Evolutionary conservation across 2,329 filamentous ascomycete species (phyloP).

Genomic region (Hymenoscyphus occultus): DNA sequence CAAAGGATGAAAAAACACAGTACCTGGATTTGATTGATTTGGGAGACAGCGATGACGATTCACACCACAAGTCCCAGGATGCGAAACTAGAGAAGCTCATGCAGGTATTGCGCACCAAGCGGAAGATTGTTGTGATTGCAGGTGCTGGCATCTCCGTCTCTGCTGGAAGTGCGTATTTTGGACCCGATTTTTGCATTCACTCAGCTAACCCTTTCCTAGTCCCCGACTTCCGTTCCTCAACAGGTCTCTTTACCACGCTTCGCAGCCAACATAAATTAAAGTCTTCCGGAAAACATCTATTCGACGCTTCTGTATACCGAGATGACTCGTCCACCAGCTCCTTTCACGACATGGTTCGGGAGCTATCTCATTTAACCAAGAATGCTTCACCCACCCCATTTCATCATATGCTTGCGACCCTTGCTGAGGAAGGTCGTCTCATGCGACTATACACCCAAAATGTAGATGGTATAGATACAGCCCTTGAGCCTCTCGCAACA

Average conservation of each 20-base stretch:
- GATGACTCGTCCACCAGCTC: constrained; percentile 83
- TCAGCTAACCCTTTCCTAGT: constrained; percentile 48
- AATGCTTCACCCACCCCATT: constrained; percentile 80
- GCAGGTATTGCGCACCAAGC: constrained; percentile 76
- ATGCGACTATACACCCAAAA: constrained; percentile 95
- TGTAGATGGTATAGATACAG: constrained; percentile 90
- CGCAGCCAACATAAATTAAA: constrained; percentile 87
- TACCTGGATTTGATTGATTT: constrained; percentile 66
- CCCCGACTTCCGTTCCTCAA: constrained; percentile 91
- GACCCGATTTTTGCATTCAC: constrained; percentile 14
- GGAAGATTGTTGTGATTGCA: constrained; percentile 95
- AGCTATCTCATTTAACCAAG: constrained; percentile 75
- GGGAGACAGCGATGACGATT: constrained; percentile 45
- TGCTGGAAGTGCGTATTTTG: constrained; percentile 70
- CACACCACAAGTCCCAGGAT: constrained; percentile 53
- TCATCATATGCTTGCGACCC: constrained; percentile 87
- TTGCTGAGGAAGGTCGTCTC: constrained; percentile 82
- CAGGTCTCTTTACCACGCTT: constrained; percentile 82
- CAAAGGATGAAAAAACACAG: constrained; percentile 73
- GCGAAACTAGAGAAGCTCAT: constrained; percentile 67
- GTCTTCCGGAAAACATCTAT: constrained; percentile 89
- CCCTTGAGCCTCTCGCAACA: constrained; percentile 75
- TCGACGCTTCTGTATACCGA: constrained; percentile 96
- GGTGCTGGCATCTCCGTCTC: constrained; percentile 97
- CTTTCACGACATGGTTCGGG: constrained; percentile 95